Evolutionary conservation across 257 asterid species (phyloP), one percentile per base, ranked within the genome.

Genomic region (Salvia miltiorrhiza): DNA sequence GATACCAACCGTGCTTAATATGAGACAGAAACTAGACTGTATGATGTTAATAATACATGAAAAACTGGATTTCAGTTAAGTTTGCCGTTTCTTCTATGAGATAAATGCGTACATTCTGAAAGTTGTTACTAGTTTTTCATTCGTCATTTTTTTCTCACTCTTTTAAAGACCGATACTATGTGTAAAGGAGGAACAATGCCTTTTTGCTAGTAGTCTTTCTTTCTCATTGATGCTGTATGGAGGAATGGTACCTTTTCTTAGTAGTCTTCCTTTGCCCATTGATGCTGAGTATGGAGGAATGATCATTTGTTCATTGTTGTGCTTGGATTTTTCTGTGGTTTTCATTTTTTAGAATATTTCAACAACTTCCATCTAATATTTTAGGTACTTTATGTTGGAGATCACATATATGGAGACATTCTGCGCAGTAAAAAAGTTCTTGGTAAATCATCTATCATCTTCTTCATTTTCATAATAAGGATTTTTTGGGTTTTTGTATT

Each of bases 371-470:
- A 62, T 78, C 21, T 78, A 24, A 14, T 57, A 62, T 28, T 62
- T 53, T 78, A 94, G 99, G 97, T 94, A 20, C 99, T 94, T 75
- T 94, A 94, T 28, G 97, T 91, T 76, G 99, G 99, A 44, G 99
- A 94, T 85, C 97, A 94, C 84, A 94, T 94, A 66, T 91, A 94
- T 77, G 99, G 99, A 53, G 99, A 94, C 79, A 94, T 94, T 72
- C 82, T 94, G 76, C 93, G 97, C 73, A 94, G 99, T 74, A 94
- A 94, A 85, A 91, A 94, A 76, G 88, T 85, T 78, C 82, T 89
- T 57, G 99, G 99, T 94, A 89, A 64, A 81, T 62, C 58, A 65
- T 70, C 49, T 37, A 24, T 30, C 7, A 48, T 57, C n/a, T 55
- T 9, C 43, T 69, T 40, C 57, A 1, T 48, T 20, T 63, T 33